Evolutionary conservation across 2,329 filamentous ascomycete species (phyloP).

Genomic region (Xylariaceae sp.): DNA sequence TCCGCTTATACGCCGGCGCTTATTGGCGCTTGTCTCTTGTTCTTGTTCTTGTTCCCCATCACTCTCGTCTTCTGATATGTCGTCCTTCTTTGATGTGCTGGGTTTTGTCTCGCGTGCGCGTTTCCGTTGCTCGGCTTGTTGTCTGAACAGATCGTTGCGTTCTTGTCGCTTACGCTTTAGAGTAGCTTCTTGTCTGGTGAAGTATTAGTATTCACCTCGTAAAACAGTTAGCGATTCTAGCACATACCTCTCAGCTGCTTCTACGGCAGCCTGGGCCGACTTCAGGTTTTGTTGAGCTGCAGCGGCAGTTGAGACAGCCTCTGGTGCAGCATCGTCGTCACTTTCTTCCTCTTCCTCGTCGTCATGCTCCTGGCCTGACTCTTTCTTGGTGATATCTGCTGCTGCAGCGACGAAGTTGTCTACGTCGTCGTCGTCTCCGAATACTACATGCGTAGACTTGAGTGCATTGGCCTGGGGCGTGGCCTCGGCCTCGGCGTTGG

Average conservation of each 20-base stretch:
- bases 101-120: conserved; percentile 20
- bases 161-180: conserved; percentile 56
- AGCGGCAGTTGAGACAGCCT: conserved; percentile 54
- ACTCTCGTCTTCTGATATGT: neutral
- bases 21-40: conserved; percentile 22
- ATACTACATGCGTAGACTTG: conserved; percentile 32
- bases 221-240: neutral
- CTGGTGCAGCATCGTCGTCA: conserved; percentile 54
- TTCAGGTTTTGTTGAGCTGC: conserved; percentile 47
- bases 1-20: conserved; percentile 33
- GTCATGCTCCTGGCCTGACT: neutral
- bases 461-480: conserved; percentile 17
- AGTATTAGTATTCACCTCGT: conserved; percentile 8
- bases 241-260: conserved; percentile 51
- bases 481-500: conserved; percentile 15
- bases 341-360: conserved; percentile 37
- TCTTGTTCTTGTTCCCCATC: conserved; percentile 12
- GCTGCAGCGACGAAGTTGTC: conserved; percentile 31
- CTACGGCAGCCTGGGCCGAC: conserved; percentile 45
- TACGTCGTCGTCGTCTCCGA: conserved; percentile 33
- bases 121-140: conserved; percentile 53
- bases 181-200: conserved; percentile 45
- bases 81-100: neutral
- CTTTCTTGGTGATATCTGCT: conserved; percentile 14
- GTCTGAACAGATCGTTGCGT: conserved; percentile 52